Evolutionary conservation across 176 grass and related monocot genomes (phyloP), one percentile per base, ranked within the genome.

Genomic region (Pharus latifolius): DNA sequence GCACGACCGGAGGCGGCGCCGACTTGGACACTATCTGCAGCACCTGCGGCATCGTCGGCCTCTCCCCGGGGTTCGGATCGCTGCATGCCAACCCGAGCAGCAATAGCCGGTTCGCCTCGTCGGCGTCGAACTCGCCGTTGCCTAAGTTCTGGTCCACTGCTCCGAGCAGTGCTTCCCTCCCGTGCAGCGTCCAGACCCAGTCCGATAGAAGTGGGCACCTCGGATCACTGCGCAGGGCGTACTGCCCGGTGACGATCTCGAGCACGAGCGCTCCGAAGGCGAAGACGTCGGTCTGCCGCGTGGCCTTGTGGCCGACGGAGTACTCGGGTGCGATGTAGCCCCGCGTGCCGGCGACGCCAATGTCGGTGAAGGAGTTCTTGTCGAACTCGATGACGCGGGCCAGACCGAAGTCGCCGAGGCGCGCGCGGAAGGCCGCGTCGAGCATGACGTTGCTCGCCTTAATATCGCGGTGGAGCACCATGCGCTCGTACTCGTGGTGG

Each of bases 391-490:
- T 15, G 27, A 83, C 78, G 13, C 88, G 81, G 1, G 84, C 92
- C 14, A 91, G 92, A 26, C 92, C 92, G 66, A 96, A 96, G 69
- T 96, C 88, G 25, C 92, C 87, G 12, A 91, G 72, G 1, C 80
- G 72, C 6, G 92, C 88, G 25, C 74, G 33, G 58, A 80, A 88
- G 14, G 70, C 38, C 8, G 61, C 61, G 66, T 91, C 92, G 14
- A 96, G 73, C 18, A 96, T 63, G 20, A 91, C 62, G 68, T 96
- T 96, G 46, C 68, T 78, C 0, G 78, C 65, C 78, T 96, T 96
- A 48, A 96, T 69, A 67, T 96, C 92, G 38, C 82, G 84, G 71
- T 91, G 92, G 27, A 96, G 70, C 48, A 96, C 82, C 65, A 70
- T 78, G 31, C 54, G 79, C 2, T 78, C 67, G 50, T 80, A 78